phyloP scores from a whole-genome alignment of 495 filamentous ascomycete genomes.

The Alectoria sarmentosa region DNA sequence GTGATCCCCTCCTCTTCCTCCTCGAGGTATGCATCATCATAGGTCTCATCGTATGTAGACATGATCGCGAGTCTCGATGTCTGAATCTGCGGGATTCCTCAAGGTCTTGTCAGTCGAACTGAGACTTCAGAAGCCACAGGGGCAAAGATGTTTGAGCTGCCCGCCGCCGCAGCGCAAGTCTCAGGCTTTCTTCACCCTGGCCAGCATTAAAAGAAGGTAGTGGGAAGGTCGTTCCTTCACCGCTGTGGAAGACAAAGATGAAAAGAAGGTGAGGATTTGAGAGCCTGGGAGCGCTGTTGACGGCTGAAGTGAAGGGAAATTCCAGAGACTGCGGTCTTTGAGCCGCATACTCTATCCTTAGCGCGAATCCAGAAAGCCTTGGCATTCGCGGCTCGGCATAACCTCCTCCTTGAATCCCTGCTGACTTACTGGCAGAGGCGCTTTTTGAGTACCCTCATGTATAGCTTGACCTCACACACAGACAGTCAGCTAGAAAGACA shows the following conservation, averaged over 20 bases:
- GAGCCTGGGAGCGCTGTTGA: background rate
- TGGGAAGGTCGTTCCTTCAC: background rate
- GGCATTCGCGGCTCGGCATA: background rate
- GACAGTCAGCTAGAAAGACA: too few relatives aligned
- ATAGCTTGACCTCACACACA: too few relatives aligned
- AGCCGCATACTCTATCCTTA: conserved; percentile 2
- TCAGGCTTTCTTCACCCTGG: background rate
- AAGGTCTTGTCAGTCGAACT: background rate
- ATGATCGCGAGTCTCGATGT: conserved; percentile 27
- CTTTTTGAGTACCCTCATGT: too few relatives aligned
- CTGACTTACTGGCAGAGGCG: too few relatives aligned
- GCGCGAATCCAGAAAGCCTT: conserved; percentile 3
- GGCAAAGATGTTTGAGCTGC: conserved; percentile 3
- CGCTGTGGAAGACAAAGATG: background rate
- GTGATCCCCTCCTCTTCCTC: conserved; percentile 68
- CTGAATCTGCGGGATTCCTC: background rate
- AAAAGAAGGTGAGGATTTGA: background rate
- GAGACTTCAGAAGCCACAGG: background rate
- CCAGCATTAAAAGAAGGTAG: conserved; percentile 13
- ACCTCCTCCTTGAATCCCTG: background rate
- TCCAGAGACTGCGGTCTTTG: background rate
- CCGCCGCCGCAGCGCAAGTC: conserved; percentile 2
- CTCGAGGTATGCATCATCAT: conserved; percentile 49
- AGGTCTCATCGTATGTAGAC: conserved; percentile 47
- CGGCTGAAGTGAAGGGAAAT: background rate